Percentiles rank a stretch among this genome's conserved stretches.
phyloP scores from a whole-genome alignment of 2,329 filamentous ascomycete genomes.

The Aspergillus niger region DNA sequence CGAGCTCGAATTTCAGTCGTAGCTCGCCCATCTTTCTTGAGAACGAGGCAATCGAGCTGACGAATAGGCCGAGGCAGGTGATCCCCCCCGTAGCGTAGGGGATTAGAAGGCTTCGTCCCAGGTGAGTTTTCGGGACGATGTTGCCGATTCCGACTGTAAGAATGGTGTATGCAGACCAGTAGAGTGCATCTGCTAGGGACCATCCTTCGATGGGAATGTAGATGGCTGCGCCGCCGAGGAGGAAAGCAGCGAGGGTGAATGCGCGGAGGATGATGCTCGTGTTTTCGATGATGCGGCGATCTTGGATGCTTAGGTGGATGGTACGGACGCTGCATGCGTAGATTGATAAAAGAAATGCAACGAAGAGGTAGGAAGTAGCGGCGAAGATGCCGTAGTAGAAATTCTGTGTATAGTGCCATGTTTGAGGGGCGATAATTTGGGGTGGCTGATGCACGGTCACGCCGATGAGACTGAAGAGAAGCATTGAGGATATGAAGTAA shows the following conservation, averaged over 20 bases:
- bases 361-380: not conserved
- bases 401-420: slow-evolving; percentile 1
- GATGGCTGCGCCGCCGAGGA: slow-evolving; percentile 8
- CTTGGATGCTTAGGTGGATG: not conserved
- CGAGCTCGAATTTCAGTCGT: not conserved
- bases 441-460: not conserved
- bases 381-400: slow-evolving; percentile 14
- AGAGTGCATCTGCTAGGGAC: slow-evolving; percentile 51
- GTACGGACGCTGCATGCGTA: not conserved
- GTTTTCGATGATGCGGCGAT: not conserved
- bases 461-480: slow-evolving; percentile 1
- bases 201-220: slow-evolving; percentile 10
- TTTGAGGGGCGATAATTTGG: not conserved
- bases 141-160: slow-evolving; percentile 59
- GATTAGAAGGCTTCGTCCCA: slow-evolving; percentile 55
- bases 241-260: not conserved
- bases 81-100: slow-evolving; percentile 59
- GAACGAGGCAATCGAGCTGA: slow-evolving; percentile 51
- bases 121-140: slow-evolving; percentile 52
- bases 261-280: slow-evolving; percentile 4
- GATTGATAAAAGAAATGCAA: not conserved
- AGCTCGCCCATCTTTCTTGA: not conserved
- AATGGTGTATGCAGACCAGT: slow-evolving; percentile 59
- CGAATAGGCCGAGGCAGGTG: slow-evolving; percentile 57
- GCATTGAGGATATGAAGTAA: not conserved